phyloP scores from a whole-genome alignment of 2,329 filamentous ascomycete genomes.

The Magnaporthiopsis rhizophila region DNA sequence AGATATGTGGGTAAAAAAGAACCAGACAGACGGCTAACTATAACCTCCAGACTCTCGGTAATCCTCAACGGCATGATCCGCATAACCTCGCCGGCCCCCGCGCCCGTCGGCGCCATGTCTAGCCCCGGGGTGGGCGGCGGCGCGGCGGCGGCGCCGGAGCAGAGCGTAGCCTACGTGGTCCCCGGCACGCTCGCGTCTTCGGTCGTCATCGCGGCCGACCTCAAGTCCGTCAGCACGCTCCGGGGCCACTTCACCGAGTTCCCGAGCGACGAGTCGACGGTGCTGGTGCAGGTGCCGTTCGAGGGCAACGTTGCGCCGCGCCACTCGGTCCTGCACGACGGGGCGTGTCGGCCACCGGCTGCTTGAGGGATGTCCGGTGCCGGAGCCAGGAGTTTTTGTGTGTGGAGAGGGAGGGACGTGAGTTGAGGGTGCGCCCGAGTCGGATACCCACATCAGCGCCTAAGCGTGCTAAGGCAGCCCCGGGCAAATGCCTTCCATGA shows the following conservation, averaged over 20 bases:
- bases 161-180: constrained; percentile 20
- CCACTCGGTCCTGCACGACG: constrained; percentile 22
- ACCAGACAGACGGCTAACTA: not conserved
- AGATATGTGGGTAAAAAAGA: too few species aligned
- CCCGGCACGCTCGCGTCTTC: constrained; percentile 23
- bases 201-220: constrained; percentile 23
- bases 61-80: constrained; percentile 25
- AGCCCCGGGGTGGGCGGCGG: constrained; percentile 1
- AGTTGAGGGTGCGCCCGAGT: too few species aligned
- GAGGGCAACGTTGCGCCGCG: constrained; percentile 17
- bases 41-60: constrained; percentile 18
- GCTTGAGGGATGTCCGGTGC: not conserved
- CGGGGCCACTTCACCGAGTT: constrained; percentile 26
- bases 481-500: not conserved
- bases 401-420: not conserved
- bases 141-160: constrained; percentile 4
- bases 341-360: constrained; percentile 15
- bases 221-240: constrained; percentile 18
- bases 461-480: too few species aligned
- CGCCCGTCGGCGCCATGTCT: constrained; percentile 9
- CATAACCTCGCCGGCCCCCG: constrained; percentile 22
- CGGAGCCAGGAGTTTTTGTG: not conserved
- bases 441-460: not conserved
- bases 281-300: constrained; percentile 24
- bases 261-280: constrained; percentile 23